These are phyloP conservation scores for Capsella rubella DNA, from an alignment of 441 rosid species.

Conservation along the genomic window DNA sequence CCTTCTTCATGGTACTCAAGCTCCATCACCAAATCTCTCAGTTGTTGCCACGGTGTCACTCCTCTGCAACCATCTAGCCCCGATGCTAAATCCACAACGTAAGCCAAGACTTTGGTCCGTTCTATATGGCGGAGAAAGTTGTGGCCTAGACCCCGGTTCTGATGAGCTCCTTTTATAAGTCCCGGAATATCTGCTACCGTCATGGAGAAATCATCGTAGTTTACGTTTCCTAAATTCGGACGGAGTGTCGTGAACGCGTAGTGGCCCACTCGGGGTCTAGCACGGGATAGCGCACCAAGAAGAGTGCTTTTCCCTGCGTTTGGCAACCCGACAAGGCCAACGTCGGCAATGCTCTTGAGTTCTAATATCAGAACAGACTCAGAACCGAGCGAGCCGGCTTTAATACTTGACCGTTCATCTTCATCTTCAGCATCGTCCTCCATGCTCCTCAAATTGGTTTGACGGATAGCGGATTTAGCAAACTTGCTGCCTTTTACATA, in stretches of 20 bases:
- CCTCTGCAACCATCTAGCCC: slow-evolving; percentile 74
- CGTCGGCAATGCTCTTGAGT: slow-evolving; percentile 93
- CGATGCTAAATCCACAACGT: slow-evolving; percentile 80
- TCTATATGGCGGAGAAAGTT: slow-evolving; percentile 88
- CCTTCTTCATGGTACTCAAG: slow-evolving; percentile 86
- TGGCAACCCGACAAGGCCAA: slow-evolving; percentile 93
- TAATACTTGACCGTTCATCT: slow-evolving; percentile 48
- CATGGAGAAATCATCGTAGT: slow-evolving; percentile 75
- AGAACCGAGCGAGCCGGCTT: slow-evolving; percentile 66
- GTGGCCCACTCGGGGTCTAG: slow-evolving; percentile 82
- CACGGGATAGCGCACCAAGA: slow-evolving; percentile 82
- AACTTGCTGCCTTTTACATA: slow-evolving; percentile 50
- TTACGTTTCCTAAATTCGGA: slow-evolving; percentile 84
- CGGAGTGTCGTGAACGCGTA: slow-evolving; percentile 88
- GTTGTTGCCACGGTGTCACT: slow-evolving; percentile 80
- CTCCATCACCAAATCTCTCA: slow-evolving; percentile 74
- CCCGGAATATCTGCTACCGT: slow-evolving; percentile 96
- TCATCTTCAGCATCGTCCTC: slow-evolving; percentile 35
- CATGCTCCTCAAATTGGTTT: slow-evolving; percentile 19
- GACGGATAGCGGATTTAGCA: slow-evolving; percentile 36
- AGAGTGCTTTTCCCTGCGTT: slow-evolving; percentile 95
- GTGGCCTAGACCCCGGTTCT: slow-evolving; percentile 84
- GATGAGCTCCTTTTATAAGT: slow-evolving; percentile 89
- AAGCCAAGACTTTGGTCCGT: slow-evolving; percentile 86
- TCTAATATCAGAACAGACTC: slow-evolving; percentile 68